Base-by-base conservation (phyloP, 495 filamentous ascomycete genomes). In the Aspergillus cavernicola region DNA sequence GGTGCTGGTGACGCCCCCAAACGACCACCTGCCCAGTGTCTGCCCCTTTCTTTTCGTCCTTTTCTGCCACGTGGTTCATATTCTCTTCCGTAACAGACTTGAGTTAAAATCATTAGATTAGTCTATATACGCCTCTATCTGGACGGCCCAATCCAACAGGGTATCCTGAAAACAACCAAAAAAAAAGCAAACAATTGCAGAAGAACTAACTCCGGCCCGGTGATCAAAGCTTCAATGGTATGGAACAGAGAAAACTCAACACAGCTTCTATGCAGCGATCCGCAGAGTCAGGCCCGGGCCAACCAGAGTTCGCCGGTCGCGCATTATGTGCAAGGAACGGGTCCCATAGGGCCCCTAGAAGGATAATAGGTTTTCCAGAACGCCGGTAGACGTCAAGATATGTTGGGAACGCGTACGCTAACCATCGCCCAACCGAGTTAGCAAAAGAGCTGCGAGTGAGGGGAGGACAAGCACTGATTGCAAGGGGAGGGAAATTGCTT, bases 61-160 rank as follows among this genome's bases (percentile, higher is more conserved):
- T 11, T n/a, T 10, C 23, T 28, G 40, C n/a, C n/a, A n/a, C n/a
- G n/a, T n/a, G n/a, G n/a, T n/a, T n/a, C n/a, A n/a, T n/a, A n/a
- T n/a, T n/a, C n/a, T n/a, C n/a, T n/a, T n/a, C n/a, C n/a, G n/a
- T n/a, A n/a, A n/a, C n/a, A n/a, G n/a, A n/a, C n/a, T n/a, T n/a
- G n/a, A n/a, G n/a, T n/a, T n/a, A n/a, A 49, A 47, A 32, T 26
- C 19, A 39, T 37, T 19, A 42, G 8, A 58, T 53, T 53, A 53
- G 50, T 58, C 50, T 58, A 58, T 53, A 48, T 52, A 57, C 44
- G 28, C 29, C 29, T 58, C 43, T 58, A 53, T 57, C 8, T 22
- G 50, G 37, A 44, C 55, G 42, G 9, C 49, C 55, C 55, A 19
- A 28, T 49, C 29, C 49, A 32, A 33, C 44, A n/a, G 39, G 45